Evolutionary conservation across 805 yeast species (phyloP).

Genomic region (Jamesozyma lodderae): DNA sequence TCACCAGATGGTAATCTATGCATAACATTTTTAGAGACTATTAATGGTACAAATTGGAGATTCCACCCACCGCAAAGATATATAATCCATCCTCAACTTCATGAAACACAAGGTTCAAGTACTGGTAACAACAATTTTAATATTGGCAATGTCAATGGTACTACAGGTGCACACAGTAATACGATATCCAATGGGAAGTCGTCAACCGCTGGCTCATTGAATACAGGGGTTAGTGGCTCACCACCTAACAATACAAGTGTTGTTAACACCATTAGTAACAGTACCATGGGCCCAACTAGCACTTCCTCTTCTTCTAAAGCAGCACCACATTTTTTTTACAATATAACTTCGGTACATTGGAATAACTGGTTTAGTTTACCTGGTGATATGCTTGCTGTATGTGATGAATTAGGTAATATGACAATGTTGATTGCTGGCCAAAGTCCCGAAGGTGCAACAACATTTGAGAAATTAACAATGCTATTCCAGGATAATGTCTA

Average conservation of each 20-base stretch:
- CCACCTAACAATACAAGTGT: background rate
- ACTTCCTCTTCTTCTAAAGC: slow-evolving; percentile 8
- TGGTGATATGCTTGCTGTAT: slow-evolving; percentile 73
- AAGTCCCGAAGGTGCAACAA: slow-evolving; percentile 28
- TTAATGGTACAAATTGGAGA: slow-evolving; percentile 73
- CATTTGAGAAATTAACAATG: slow-evolving; percentile 28
- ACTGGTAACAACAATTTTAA: background rate
- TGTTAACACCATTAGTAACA: background rate
- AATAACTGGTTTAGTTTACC: slow-evolving; percentile 42
- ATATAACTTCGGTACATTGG: slow-evolving; percentile 51
- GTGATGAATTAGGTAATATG: slow-evolving; percentile 63
- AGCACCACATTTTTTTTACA: slow-evolving; percentile 27
- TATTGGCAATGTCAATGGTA: background rate
- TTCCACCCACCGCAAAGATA: slow-evolving; percentile 40
- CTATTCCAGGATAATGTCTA: slow-evolving; percentile 34
- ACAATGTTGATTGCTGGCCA: slow-evolving; percentile 49
- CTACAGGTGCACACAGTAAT: slow-evolving; percentile 1
- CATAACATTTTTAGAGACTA: slow-evolving; percentile 61
- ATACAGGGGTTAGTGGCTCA: background rate
- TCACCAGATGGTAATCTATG: slow-evolving; percentile 35
- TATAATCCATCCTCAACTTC: slow-evolving; percentile 26
- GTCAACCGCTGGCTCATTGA: background rate
- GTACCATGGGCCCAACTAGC: background rate
- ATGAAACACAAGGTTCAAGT: slow-evolving; percentile 12
- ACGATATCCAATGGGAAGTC: too few species aligned